Evolutionary conservation across 768 basidiomycete genomes (phyloP).

Genomic region (Lactarius quietus): DNA sequence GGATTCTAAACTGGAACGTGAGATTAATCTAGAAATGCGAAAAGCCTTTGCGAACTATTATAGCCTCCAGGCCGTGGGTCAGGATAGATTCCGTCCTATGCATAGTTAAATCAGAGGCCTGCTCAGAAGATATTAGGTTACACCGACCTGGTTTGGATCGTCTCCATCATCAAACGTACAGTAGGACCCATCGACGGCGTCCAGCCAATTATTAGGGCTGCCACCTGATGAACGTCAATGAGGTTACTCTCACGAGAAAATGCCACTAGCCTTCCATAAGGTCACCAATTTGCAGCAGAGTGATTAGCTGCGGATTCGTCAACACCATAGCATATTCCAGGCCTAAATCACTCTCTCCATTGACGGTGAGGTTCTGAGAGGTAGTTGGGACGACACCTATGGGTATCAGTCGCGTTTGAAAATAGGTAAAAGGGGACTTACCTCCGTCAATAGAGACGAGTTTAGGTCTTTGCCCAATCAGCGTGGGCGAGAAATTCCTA

Average conservation of each 20-base stretch:
- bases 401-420: conserved; percentile 26
- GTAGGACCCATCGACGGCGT: too few relatives aligned
- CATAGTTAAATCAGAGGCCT: neutral
- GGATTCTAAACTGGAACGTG: conserved; percentile 24
- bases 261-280: neutral
- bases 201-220: conserved; percentile 23
- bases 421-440: conserved; percentile 17
- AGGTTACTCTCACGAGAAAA: conserved; percentile 30
- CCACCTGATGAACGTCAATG: conserved; percentile 5
- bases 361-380: conserved; percentile 44
- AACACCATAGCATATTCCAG: conserved; percentile 64
- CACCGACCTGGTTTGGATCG: neutral
- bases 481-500: conserved; percentile 40
- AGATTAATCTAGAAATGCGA: too few relatives aligned
- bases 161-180: conserved; percentile 22
- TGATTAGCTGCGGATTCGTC: conserved; percentile 35
- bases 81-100: too few relatives aligned
- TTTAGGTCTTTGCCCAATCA: conserved; percentile 40
- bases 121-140: neutral
- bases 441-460: conserved; percentile 37
- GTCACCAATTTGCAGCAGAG: conserved; percentile 39
- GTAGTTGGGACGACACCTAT: conserved; percentile 42
- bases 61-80: neutral
- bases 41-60: too few relatives aligned
- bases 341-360: conserved; percentile 71